A percentile compares a stretch with the other conserved stretches of the same genome.
These are phyloP conservation scores for Camellia granthamiana DNA, from an alignment of 148 eudicot species.

Conservation along the genomic window DNA sequence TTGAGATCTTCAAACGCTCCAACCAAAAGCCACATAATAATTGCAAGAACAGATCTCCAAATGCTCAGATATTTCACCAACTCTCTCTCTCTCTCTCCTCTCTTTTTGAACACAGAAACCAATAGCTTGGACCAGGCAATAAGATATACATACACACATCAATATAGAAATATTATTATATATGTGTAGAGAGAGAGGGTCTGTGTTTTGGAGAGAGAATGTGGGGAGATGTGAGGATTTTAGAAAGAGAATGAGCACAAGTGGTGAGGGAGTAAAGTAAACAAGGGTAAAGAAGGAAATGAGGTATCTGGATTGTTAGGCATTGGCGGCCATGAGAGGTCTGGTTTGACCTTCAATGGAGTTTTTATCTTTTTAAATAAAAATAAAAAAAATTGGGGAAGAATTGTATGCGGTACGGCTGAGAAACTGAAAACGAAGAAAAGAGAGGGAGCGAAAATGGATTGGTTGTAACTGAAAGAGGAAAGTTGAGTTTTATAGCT, in stretches of 20 bases:
- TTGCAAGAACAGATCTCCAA: slow-evolving; percentile 18
- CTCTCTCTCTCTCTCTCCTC: neutral
- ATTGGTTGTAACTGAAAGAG: neutral
- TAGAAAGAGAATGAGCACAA: neutral
- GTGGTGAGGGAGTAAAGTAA: neutral
- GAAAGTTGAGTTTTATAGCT: neutral
- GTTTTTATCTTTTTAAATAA: neutral
- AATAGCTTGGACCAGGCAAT: slow-evolving; percentile 7
- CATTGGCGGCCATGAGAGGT: slow-evolving; percentile 6
- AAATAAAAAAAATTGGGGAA: neutral
- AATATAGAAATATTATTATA: too few species aligned
- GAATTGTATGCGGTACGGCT: neutral
- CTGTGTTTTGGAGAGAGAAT: neutral
- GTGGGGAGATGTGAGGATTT: neutral
- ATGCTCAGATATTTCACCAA: neutral
- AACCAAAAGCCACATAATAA: slow-evolving; percentile 2
- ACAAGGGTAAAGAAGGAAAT: neutral
- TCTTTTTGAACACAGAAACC: slow-evolving; percentile 16
- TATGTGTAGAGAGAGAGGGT: neutral
- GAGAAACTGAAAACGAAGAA: too few species aligned
- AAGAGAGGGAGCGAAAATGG: neutral
- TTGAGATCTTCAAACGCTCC: neutral
- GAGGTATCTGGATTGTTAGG: neutral
- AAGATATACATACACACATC: neutral
- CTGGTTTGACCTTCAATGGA: neutral